Conservation (phyloP, 352 stramenopile species). For the Pythium grandisporangium region DNA sequence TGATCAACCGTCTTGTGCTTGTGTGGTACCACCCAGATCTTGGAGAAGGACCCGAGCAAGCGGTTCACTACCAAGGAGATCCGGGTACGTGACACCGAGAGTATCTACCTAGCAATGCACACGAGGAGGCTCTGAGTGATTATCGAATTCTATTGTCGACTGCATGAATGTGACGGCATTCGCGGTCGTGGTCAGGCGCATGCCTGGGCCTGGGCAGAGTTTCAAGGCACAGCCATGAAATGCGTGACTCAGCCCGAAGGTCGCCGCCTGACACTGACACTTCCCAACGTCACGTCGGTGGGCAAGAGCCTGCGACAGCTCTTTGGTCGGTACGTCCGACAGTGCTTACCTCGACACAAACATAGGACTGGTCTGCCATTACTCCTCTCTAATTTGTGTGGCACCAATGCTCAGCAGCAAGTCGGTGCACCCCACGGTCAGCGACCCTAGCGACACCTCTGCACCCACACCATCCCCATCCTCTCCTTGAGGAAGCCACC, state of each 20-base stretch:
- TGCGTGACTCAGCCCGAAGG: constrained; percentile 50
- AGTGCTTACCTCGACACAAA: too few relatives aligned
- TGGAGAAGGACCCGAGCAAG: constrained; percentile 58
- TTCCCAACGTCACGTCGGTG: constrained; percentile 39
- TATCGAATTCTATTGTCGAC: too few relatives aligned
- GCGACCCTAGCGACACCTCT: too few relatives aligned
- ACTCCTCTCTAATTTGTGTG: neutral
- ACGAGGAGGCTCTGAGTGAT: too few relatives aligned
- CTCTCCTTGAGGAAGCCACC: too few relatives aligned
- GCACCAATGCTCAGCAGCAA: constrained; percentile 8
- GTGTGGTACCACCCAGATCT: constrained; percentile 25
- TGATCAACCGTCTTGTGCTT: too few relatives aligned
- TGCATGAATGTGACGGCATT: too few relatives aligned
- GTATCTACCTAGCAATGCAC: too few relatives aligned
- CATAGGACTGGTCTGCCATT: neutral
- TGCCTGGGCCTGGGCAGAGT: constrained; percentile 65
- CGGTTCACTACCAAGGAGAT: constrained; percentile 64
- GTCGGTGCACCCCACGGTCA: constrained; percentile 7
- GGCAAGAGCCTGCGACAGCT: constrained; percentile 46
- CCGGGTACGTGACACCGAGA: constrained; percentile 30
- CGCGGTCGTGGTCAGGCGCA: constrained; percentile 35
- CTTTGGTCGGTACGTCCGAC: constrained; percentile 37
- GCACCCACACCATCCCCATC: too few relatives aligned
- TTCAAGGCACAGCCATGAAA: constrained; percentile 58
- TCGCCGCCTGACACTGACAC: constrained; percentile 21